phyloP scores from a whole-genome alignment of 352 stramenopile species.

The Globisporangium rhizosaccharum region DNA sequence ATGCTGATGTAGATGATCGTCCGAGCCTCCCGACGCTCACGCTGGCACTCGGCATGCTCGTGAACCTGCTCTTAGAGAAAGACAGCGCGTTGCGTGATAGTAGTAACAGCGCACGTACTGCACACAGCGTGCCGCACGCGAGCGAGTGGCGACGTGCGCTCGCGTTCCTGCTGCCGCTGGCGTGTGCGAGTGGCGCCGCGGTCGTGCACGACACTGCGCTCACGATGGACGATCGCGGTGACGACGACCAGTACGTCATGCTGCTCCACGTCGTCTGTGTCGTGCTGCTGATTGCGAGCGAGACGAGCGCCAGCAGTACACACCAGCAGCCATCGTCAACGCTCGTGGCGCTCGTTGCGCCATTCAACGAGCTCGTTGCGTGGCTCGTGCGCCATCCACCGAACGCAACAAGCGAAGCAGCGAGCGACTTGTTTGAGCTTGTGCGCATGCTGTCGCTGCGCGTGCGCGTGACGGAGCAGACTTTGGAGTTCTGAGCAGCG shows the following conservation, averaged over 20 bases:
- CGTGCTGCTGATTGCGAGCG: conserved; percentile 62
- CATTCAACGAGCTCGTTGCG: conserved; percentile 44
- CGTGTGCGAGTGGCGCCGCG: conserved; percentile 51
- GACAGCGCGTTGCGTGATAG: conserved; percentile 15
- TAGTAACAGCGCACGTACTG: conserved; percentile 14
- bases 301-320: conserved; percentile 19
- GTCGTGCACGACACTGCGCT: conserved; percentile 44
- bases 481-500: conserved; percentile 6
- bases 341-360: conserved; percentile 39
- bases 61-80: conserved; percentile 72
- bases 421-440: conserved; percentile 66
- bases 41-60: conserved; percentile 66
- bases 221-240: conserved; percentile 40
- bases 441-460: conserved; percentile 55
- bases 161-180: conserved; percentile 68
- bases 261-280: conserved; percentile 67
- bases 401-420: conserved; percentile 39
- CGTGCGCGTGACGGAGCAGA: conserved; percentile 32
- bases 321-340: not conserved
- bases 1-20: conserved; percentile 18
- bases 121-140: conserved; percentile 31
- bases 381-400: conserved; percentile 64
- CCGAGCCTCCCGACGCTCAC: conserved; percentile 61
- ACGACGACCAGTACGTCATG: conserved; percentile 79
- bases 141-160: conserved; percentile 69